Evolutionary conservation across 305 asterid species (phyloP).

Genomic region (Fraxinus angustifolia): DNA sequence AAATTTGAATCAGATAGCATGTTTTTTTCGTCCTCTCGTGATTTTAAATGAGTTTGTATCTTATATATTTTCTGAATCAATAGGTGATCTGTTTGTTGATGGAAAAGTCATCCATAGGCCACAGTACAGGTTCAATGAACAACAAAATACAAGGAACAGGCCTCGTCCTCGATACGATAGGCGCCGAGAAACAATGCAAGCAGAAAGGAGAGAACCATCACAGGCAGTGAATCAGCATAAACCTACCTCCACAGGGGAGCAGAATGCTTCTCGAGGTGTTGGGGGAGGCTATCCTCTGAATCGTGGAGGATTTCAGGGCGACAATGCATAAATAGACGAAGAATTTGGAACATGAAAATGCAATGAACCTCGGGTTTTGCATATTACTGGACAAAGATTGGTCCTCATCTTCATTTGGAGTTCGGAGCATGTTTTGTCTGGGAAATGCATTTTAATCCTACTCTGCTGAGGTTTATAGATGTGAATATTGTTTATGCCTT

Average conservation of each 20-base stretch:
- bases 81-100: constrained; percentile 74
- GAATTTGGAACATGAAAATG: not conserved
- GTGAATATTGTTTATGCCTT: not conserved
- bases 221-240: constrained; percentile 35
- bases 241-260: constrained; percentile 22
- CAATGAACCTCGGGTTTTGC: not conserved
- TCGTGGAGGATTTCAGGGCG: constrained; percentile 28
- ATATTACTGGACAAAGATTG: not conserved
- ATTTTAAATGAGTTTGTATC: not conserved
- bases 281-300: constrained; percentile 15
- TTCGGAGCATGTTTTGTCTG: not conserved
- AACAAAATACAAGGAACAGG: constrained; percentile 47
- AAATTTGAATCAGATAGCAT: not conserved
- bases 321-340: constrained; percentile 12
- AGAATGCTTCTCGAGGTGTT: constrained; percentile 23
- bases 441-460: not conserved
- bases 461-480: not conserved
- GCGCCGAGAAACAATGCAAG: constrained; percentile 76
- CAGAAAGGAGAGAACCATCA: constrained; percentile 45
- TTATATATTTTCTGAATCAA: constrained; percentile 7
- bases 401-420: not conserved
- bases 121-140: constrained; percentile 59
- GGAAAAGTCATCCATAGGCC: constrained; percentile 87
- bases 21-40: not conserved
- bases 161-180: constrained; percentile 81